These are phyloP conservation scores for Diplodia scrobiculata DNA, from an alignment of 2,329 filamentous ascomycete genomes.

Conservation along the genomic window DNA sequence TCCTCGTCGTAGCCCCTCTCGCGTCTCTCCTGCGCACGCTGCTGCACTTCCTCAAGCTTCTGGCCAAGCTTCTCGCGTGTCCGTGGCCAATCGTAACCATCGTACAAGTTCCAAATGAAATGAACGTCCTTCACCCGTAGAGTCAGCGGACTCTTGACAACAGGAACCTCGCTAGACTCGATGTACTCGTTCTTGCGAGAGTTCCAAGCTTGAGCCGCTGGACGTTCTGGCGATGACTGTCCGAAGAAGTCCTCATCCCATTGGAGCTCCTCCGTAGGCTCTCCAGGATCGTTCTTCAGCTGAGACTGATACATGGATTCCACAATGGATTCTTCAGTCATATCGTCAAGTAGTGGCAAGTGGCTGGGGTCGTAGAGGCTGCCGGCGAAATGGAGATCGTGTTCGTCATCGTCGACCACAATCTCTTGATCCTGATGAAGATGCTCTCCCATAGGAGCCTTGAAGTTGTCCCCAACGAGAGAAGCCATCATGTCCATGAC, in stretches of 20 bases:
- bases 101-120: conserved; percentile 95
- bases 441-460: conserved; percentile 59
- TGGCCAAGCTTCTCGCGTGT: conserved; percentile 79
- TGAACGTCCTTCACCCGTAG: conserved; percentile 83
- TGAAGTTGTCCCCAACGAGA: conserved; percentile 83
- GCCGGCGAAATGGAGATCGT: conserved; percentile 53
- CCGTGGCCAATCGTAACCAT: conserved; percentile 93
- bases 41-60: conserved; percentile 84
- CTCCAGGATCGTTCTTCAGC: not conserved
- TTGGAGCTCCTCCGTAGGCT: conserved; percentile 57
- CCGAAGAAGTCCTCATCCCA: conserved; percentile 80
- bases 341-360: conserved; percentile 46
- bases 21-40: conserved; percentile 74
- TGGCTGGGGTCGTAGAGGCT: conserved; percentile 56
- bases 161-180: conserved; percentile 61
- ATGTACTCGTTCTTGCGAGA: conserved; percentile 75
- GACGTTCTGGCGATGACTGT: conserved; percentile 60
- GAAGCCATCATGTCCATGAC: conserved; percentile 87
- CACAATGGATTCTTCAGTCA: conserved; percentile 38
- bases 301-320: conserved; percentile 46
- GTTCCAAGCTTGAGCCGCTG: conserved; percentile 77
- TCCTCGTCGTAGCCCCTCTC: conserved; percentile 68
- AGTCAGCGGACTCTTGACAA: conserved; percentile 70
- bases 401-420: conserved; percentile 47
- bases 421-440: conserved; percentile 38